Conservation (phyloP, 805 yeast genomes). For the Yamadazyma endophytica region DNA sequence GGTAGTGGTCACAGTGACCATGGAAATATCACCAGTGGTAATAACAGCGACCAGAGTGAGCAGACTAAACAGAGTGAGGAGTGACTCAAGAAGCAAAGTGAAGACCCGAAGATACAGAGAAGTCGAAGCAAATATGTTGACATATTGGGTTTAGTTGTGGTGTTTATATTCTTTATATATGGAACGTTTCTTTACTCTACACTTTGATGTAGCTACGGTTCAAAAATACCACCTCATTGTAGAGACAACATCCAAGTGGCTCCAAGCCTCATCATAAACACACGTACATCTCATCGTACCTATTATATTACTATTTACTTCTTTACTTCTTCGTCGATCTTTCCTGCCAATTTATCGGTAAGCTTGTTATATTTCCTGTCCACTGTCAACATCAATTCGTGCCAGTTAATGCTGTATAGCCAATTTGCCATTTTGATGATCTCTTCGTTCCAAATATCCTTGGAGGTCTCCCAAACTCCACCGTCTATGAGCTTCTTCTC, state of each 20-base stretch:
- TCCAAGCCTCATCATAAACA: too few species aligned
- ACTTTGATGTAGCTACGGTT: too few species aligned
- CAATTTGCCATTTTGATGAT: conserved; percentile 60
- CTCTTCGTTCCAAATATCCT: conserved; percentile 79
- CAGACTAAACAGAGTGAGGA: too few species aligned
- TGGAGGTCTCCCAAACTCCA: conserved; percentile 52
- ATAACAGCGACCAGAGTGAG: too few species aligned
- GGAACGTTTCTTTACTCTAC: not conserved
- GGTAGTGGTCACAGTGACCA: conserved; percentile 1
- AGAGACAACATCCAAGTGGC: too few species aligned
- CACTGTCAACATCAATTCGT: conserved; percentile 33
- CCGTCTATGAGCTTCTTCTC: conserved; percentile 5
- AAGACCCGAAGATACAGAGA: not conserved
- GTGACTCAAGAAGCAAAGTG: too few species aligned
- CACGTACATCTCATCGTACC: too few species aligned
- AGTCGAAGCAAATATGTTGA: not conserved
- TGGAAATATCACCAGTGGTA: too few species aligned
- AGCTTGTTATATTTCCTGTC: conserved; percentile 28
- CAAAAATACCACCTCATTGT: not conserved
- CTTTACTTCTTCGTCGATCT: conserved; percentile 1
- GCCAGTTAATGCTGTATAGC: conserved; percentile 53
- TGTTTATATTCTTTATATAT: not conserved
- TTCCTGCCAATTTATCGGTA: conserved; percentile 18
- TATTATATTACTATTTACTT: too few species aligned
- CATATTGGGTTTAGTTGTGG: not conserved